These are phyloP conservation scores for Ophidiomyces ophidiicola DNA, from an alignment of 2,329 filamentous ascomycete species.

Conservation along the genomic window DNA sequence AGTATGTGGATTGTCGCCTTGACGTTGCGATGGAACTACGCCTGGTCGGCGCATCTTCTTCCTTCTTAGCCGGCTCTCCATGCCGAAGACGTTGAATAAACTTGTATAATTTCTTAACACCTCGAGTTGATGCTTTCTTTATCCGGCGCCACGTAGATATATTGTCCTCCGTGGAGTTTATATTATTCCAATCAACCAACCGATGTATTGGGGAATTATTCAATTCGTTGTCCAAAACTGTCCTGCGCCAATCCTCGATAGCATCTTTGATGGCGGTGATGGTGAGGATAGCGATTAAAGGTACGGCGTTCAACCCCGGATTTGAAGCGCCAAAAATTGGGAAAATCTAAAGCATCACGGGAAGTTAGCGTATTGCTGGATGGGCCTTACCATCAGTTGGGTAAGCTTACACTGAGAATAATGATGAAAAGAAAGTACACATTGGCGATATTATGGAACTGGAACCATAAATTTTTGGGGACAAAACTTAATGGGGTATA, in stretches of 20 bases:
- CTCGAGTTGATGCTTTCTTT: constrained; percentile 73
- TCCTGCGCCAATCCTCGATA: constrained; percentile 88
- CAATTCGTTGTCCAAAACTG: constrained; percentile 77
- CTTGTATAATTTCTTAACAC: constrained; percentile 44
- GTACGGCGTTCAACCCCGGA: constrained; percentile 77
- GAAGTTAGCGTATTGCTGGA: constrained; percentile 4
- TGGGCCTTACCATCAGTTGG: neutral
- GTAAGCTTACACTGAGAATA: constrained; percentile 69
- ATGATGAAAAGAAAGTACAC: constrained; percentile 96
- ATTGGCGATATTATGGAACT: constrained; percentile 98
- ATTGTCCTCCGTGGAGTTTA: constrained; percentile 80
- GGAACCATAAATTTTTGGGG: constrained; percentile 92
- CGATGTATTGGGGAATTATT: constrained; percentile 95
- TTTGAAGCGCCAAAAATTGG: constrained; percentile 88
- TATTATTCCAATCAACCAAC: constrained; percentile 77
- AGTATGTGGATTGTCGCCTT: constrained; percentile 45
- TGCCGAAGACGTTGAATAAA: constrained; percentile 41
- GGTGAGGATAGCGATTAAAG: constrained; percentile 79
- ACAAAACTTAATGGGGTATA: constrained; percentile 92
- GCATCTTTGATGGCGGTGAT: constrained; percentile 90
- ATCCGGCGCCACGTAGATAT: constrained; percentile 73
- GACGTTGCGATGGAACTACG: constrained; percentile 49
- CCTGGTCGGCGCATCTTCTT: constrained; percentile 38
- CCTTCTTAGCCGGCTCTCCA: constrained; percentile 30
- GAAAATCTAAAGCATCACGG: constrained; percentile 61